Evolutionary conservation across 2,329 filamentous ascomycete species (phyloP).

Genomic region (Chaetomiaceae sp.): DNA sequence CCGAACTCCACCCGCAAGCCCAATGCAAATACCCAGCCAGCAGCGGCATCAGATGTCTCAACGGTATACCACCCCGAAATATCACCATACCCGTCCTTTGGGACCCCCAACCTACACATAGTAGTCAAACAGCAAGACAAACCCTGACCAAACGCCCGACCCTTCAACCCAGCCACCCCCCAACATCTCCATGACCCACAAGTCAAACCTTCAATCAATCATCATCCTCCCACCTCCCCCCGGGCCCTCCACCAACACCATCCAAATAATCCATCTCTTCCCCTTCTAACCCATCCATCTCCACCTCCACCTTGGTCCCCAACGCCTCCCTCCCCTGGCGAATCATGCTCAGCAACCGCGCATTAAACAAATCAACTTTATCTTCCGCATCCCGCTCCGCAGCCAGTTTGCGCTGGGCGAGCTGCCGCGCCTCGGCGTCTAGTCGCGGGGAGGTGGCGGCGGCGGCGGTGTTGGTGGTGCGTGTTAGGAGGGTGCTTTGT

Average conservation of each 20-base stretch:
- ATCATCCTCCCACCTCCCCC: constrained; percentile 10
- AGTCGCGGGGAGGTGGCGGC: constrained; percentile 45
- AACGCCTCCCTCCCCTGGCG: constrained; percentile 82
- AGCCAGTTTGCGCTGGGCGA: constrained; percentile 65
- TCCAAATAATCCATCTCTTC: background rate
- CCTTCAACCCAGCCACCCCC: too few relatives aligned
- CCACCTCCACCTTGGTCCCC: constrained; percentile 67
- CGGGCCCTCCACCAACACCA: background rate
- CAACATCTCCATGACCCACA: too few relatives aligned
- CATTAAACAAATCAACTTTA: constrained; percentile 74
- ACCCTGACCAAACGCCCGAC: too few relatives aligned
- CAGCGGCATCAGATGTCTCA: too few relatives aligned
- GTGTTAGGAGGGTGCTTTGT: background rate
- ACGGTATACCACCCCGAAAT: too few relatives aligned
- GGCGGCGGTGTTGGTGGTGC: too few relatives aligned
- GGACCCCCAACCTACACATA: too few relatives aligned
- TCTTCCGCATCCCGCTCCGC: constrained; percentile 76
- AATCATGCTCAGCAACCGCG: constrained; percentile 79
- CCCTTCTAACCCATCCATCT: constrained; percentile 42
- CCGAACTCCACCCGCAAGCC: too few relatives aligned
- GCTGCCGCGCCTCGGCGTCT: constrained; percentile 64
- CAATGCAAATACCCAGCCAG: too few relatives aligned
- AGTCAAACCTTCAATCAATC: background rate
- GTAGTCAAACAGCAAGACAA: too few relatives aligned
- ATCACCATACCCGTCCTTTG: too few relatives aligned